Base-by-base conservation (phyloP, 179 eudicot species). In the Silene noctiflora region DNA sequence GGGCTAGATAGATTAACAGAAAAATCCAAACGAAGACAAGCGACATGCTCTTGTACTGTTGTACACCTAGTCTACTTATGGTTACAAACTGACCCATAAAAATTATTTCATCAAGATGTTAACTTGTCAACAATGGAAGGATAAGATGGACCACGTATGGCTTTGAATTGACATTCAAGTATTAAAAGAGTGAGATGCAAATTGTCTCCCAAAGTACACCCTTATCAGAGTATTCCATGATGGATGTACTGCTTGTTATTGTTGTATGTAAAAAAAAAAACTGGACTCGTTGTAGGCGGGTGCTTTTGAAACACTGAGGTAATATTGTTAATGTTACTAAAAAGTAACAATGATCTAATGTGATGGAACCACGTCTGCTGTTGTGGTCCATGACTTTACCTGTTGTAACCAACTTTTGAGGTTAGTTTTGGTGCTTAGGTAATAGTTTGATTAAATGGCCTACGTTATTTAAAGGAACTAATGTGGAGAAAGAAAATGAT, bases 341-440 rank as follows among this genome's bases (percentile, higher is more conserved):
- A 17, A 33, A 42, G 3, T 17, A 31, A 66, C 68, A 4, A 31
- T 6, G 48, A 4, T 66, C 22, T 12, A 4, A 64, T 33, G 33
- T 6, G 70, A 33, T 66, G 42, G 70, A 33, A 66, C 48, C 70
- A 33, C 9, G 70, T 29, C 48, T 66, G 46, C 12, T 33, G 22
- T 66, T 31, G 19, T 66, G 48, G 46, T 46, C 72, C 29, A 69
- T 69, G 72, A 69, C 20, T 20, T 25, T 11, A 69, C 72, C 53
- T n/a, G 19, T 20, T n/a, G 21, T 31, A 17, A 6, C 46, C 31
- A 44, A 21, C 31, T 19, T 44, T 69, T 67, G 24, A 64, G 68
- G 68, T 17, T 17, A 22, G 14, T 61, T 29, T 31, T 31, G 69
- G 21, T 39, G 53, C 53, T 31, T 14, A 66, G 48, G 21, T 25